A percentile compares a stretch with the other conserved stretches of the same genome.
Evolutionary conservation across 1,139 yeast genomes (phyloP).

Genomic region (Magnusiomyces clavatus): DNA sequence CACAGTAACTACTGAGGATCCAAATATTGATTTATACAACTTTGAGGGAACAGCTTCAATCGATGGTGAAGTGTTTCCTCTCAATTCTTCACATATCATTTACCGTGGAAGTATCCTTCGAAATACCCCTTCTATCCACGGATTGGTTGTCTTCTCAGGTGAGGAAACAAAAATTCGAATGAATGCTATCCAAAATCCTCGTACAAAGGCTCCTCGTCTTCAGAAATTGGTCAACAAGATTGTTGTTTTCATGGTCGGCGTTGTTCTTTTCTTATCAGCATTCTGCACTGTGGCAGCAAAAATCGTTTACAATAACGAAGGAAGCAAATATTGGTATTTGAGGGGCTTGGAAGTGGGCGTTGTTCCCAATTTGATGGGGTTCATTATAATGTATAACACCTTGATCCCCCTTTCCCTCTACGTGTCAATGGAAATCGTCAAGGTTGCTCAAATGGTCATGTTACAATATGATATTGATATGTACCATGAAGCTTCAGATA

Average conservation of each 20-base stretch:
- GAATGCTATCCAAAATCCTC: slow-evolving; percentile 85
- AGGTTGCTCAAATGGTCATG: slow-evolving; percentile 72
- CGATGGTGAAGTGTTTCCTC: slow-evolving; percentile 41
- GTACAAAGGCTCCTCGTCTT: slow-evolving; percentile 88
- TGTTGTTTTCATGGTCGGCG: slow-evolving; percentile 78
- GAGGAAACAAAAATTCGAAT: slow-evolving; percentile 93
- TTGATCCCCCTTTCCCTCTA: slow-evolving; percentile 90
- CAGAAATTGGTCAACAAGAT: slow-evolving; percentile 77
- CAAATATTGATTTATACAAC: slow-evolving; percentile 82
- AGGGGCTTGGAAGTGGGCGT: slow-evolving; percentile 69
- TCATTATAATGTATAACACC: slow-evolving; percentile 93
- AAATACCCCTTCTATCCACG: slow-evolving; percentile 66
- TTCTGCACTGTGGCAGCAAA: slow-evolving; percentile 80
- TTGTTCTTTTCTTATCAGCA: slow-evolving; percentile 66
- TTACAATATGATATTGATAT: slow-evolving; percentile 89
- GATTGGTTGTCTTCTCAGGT: slow-evolving; percentile 85
- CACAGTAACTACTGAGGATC: slow-evolving; percentile 66
- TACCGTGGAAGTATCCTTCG: slow-evolving; percentile 86
- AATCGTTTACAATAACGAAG: slow-evolving; percentile 40
- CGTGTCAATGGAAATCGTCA: slow-evolving; percentile 94
- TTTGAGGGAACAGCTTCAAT: slow-evolving; percentile 66
- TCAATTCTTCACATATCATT: slow-evolving; percentile 71
- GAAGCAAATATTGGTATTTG: slow-evolving; percentile 59
- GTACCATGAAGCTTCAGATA: slow-evolving; percentile 77
- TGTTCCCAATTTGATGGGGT: slow-evolving; percentile 90